Evolutionary conservation across 2,329 filamentous ascomycete genomes (phyloP), one percentile per base, ranked within the genome.

Genomic region (Colletotrichum sp.): DNA sequence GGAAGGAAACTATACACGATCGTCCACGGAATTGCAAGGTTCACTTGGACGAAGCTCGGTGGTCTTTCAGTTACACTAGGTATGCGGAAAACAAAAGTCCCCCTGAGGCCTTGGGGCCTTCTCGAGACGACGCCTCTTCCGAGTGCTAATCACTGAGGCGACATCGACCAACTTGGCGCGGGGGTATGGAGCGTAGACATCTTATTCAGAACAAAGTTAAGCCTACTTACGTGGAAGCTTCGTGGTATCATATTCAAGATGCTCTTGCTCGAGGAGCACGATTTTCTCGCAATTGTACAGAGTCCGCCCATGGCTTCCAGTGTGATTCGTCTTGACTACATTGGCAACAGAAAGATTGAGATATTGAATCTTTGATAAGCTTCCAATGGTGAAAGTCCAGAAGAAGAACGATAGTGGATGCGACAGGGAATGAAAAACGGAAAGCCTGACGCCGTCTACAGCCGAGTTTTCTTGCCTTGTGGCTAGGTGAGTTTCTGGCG

Each of bases 371-470:
- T 52, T 52, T n/a, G 43, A 8, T 22, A 52, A 22, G 8, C 43
- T 52, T 7, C 43, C 43, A 22, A 2, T 52, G n/a, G n/a, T 52
- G 10, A 22, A 12, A 22, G 43, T 13, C 10, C 18, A 48, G 39
- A 12, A 43, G 16, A 43, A 48, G 39, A 48, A n/a, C 39, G 8
- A 48, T 4, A 48, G 3, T 4, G 0, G 18, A n/a, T n/a, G 18
- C 9, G 10, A 5, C 18, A 18, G 39, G 18, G 18, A 12, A 6
- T 18, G 10, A 48, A 52, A 12, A 5, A 52, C n/a, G 43, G 43
- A 22, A 13, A 13, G 6, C 1, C 6, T 3, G 43, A 13, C n/a
- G 0, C 4, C 43, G 2, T 48, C 10, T 22, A 6, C n/a, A 12
- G 16, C 3, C 4, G 12, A 52, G n/a, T 22, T 52, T 22, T 13